These are phyloP conservation scores for Xylaria sp. DNA, from an alignment of 2,329 filamentous ascomycete genomes.

Conservation along the genomic window DNA sequence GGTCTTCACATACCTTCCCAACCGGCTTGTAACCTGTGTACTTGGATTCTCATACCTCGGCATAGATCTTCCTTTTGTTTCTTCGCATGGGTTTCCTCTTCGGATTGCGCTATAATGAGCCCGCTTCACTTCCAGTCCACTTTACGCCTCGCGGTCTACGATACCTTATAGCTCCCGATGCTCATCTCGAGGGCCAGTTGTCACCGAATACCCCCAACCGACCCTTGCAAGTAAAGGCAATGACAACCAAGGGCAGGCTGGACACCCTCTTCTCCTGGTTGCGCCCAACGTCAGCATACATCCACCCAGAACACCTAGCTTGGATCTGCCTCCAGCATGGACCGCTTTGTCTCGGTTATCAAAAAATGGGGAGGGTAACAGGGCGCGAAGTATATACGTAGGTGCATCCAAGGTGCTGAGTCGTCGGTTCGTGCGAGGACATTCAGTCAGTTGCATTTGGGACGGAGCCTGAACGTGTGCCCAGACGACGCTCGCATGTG, in stretches of 20 bases:
- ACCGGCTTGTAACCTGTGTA: slow-evolving; percentile 33
- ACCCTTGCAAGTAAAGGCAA: not conserved
- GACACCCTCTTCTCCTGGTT: too few relatives aligned
- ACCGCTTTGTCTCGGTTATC: too few relatives aligned
- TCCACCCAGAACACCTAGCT: too few relatives aligned
- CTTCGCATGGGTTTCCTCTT: slow-evolving; percentile 20
- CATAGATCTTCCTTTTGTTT: slow-evolving; percentile 33
- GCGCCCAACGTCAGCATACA: too few relatives aligned
- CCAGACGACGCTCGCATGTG: slow-evolving; percentile 2
- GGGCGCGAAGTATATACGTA: not conserved
- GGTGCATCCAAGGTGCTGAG: not conserved
- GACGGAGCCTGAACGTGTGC: not conserved
- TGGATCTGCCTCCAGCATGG: too few relatives aligned
- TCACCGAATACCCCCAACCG: too few relatives aligned
- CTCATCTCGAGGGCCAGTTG: too few relatives aligned
- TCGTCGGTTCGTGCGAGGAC: not conserved
- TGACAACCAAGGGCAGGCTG: not conserved
- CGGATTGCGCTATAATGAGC: slow-evolving; percentile 10
- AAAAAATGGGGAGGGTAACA: too few relatives aligned
- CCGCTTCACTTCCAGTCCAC: not conserved
- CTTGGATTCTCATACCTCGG: slow-evolving; percentile 29
- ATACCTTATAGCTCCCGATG: too few relatives aligned
- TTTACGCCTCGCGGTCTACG: not conserved
- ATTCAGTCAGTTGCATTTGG: not conserved
- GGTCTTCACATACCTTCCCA: slow-evolving; percentile 18